Conservation (phyloP, 345 rosid genomes). For the Luvunga scandens region DNA sequence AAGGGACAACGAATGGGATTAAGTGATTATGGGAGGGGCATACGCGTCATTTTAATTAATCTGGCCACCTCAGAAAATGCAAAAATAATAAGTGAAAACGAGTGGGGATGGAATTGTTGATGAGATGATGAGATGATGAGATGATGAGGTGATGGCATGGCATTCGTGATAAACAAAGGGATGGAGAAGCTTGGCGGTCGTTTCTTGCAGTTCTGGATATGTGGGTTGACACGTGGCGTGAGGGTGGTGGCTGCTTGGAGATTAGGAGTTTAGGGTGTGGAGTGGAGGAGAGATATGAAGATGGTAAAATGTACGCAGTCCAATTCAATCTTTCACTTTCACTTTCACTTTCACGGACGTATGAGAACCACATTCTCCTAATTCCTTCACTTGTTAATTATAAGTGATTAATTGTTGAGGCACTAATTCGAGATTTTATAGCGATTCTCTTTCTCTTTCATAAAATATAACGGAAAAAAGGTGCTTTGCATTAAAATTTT, state of each 20-base stretch:
- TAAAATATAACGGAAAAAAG: no score
- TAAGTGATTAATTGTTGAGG: no score
- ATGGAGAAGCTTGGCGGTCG: slow-evolving; percentile 63
- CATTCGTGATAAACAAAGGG: slow-evolving; percentile 29
- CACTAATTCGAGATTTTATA: no score
- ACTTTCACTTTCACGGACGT: no score
- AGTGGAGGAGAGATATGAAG: slow-evolving; percentile 10
- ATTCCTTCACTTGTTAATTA: no score
- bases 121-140: slow-evolving; percentile 23
- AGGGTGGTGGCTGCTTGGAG: slow-evolving; percentile 35
- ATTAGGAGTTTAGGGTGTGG: slow-evolving; percentile 63
- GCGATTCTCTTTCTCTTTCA: no score
- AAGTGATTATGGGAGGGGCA: background rate
- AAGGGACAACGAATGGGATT: slow-evolving; percentile 8
- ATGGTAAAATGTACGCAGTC: background rate
- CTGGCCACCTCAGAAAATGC: background rate
- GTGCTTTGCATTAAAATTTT: fast-evolving
- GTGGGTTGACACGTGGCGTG: slow-evolving; percentile 46
- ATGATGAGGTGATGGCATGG: slow-evolving; percentile 31
- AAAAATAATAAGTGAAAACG: background rate
- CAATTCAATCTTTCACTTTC: background rate
- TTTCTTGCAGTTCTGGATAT: slow-evolving; percentile 45
- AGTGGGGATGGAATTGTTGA: slow-evolving; percentile 38
- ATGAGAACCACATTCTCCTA: no score
- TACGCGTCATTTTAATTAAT: background rate